Evolutionary conservation across 2,329 filamentous ascomycete genomes (phyloP), one percentile per base, ranked within the genome.

Genomic region (Thielaviopsis ethacetica): DNA sequence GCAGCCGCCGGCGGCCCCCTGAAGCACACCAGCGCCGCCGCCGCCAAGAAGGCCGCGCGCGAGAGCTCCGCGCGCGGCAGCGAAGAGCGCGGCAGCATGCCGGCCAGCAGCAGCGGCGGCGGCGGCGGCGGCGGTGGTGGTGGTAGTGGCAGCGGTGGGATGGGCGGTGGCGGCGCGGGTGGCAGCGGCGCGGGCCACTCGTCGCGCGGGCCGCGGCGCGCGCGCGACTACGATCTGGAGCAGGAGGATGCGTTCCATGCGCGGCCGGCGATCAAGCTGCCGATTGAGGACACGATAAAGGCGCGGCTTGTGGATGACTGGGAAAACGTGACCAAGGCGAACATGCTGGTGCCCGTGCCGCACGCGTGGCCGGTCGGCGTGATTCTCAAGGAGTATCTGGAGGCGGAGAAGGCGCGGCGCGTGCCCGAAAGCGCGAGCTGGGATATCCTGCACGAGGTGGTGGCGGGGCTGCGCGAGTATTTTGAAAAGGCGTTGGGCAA

Each of bases 271-370:
- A 85, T 98, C 66, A 88, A 89, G 65, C 80, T 98, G 50, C 79
- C 84, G 55, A 83, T 97, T 63, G 90, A 93, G 0, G 93, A 97
- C 68, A 82, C 86, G 64, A 78, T 98, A 64, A 96, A 97, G 74
- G 88, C 87, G 17, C 79, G 95, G 63, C 81, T 98, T 2, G 93
- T 98, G 22, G 93, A 98, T 68, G 93, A 98, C 70, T 98, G 93
- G 93, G 93, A 98, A 71, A 95, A 96, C 66, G 84, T 98, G 62
- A 98, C 93, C 59, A 97, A 96, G 73, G 93, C 94, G 68, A 82
- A 89, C 65, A 88, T 91, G 68, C 82, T 97, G 3, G 88, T 96
- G 34, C 84, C 88, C 1, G 76, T 98, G 17, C 93, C 93, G 0
- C 84, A 89, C 53, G 76, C 78, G 27, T 81, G 85, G 56, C 83